Base-by-base conservation (phyloP, 176 grass and related monocot species). In the Alopecurus myosuroides region DNA sequence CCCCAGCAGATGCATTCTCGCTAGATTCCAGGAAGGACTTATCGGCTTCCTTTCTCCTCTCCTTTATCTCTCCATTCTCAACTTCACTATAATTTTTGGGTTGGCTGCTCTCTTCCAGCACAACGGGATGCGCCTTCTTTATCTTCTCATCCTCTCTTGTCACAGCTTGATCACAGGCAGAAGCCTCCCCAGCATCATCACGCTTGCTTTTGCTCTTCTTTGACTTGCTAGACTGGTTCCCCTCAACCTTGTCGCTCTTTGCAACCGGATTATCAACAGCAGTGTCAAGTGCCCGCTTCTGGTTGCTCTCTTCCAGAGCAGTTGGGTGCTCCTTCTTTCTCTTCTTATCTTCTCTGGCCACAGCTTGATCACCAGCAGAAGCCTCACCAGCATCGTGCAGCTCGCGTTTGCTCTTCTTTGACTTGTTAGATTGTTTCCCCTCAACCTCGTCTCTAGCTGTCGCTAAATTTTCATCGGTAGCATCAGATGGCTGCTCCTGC, bases 161-260 rank as follows among this genome's bases (percentile, higher is more conserved):
- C 33, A 86, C 36, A 35, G 48, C 71, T 72, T 31, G 6, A 25
- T 63, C 33, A 62, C 10, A 6, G 14, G 28, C 12, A 25, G 26
- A 80, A 80, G 5, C 53, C 64, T 29, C 5, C 1, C 23, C 25
- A 37, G 18, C 35, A 74, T 75, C 34, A 11, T 4, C 11, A 22
- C 28, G 56, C 30, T 84, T 85, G 33, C 9, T 15, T 55, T 85
- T 85, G 36, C 36, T 42, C 61, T 88, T 84, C 61, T 88, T 88
- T 1, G 19, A 77, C 48, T 58, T 70, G 6, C 15, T 70, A 64
- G 39, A 52, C 52, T 58, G 76, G 61, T 57, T 13, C 2, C 14
- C 72, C 46, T 84, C 64, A 56, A 7, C 19, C 48, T 20, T 57
- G 15, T 29, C 45, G 19, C 23, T 49, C 28, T 77, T 12, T 14